Base-by-base conservation (phyloP, 768 basidiomycete genomes). In the Clitopilus hobsonii region DNA sequence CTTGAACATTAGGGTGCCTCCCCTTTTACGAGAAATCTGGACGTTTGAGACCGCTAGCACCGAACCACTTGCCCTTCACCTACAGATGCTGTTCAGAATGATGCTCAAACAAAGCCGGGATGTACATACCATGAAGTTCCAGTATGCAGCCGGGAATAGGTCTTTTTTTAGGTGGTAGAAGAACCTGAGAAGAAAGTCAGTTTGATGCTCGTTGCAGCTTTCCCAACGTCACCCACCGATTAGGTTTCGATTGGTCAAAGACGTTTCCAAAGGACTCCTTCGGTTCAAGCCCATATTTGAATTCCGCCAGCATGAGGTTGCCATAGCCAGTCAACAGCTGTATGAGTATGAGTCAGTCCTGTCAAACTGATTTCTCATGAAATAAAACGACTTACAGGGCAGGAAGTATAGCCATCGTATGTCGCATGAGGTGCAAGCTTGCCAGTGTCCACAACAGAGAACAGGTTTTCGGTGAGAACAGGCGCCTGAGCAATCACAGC, bases 401-500 rank as follows among this genome's bases (percentile, higher is more conserved):
- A 94, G 63, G 88, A 89, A 2, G 91, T 88, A 67, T 94, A 94
- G 6, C 94, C 94, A 65, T 93, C 86, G 64, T 99, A 99, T 48
- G 65, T 71, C 1, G 91, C 94, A 38, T 67, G 63, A 10, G 41
- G 22, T 25, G 84, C 78, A 48, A 91, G 69, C 59, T 81, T 80
- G 28, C 94, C 94, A 1, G 81, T 84, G 60, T 88, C 82, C 66
- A 93, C 72, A 27, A 89, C 72, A 24, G 84, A 84, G 68, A 84
- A 87, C 30, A 98, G 56, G 71, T 98, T 98, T 71, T 98, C 91
- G 1, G 87, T 82, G 45, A 98, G 78, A 4, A 99, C 87, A 10
- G 96, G 96, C 0, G 90, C 86, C 69, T 99, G 93, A 0, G 84
- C 84, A 2, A 91, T 93, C 63, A 98, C 89, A 5, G 95, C 96